Evolutionary conservation across 495 filamentous ascomycete genomes (phyloP).

Genomic region (Penicillium waksmanii): DNA sequence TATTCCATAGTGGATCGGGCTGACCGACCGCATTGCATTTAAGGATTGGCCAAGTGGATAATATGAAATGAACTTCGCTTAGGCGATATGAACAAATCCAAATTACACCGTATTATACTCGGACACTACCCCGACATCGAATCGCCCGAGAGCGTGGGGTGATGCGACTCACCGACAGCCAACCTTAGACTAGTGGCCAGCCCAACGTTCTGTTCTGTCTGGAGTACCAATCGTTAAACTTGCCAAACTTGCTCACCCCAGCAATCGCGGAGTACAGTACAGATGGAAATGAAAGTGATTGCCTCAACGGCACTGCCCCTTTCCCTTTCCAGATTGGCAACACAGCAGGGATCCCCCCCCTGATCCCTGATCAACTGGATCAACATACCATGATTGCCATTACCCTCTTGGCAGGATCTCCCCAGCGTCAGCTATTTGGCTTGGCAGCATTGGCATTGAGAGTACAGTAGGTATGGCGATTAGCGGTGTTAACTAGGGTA

Average conservation of each 20-base stretch:
- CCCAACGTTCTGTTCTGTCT: not conserved
- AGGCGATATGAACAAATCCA: no score
- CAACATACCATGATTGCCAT: constrained; percentile 13
- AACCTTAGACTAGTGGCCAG: not conserved
- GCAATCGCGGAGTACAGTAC: not conserved
- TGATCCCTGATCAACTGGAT: constrained; percentile 1
- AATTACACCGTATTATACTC: constrained; percentile 5
- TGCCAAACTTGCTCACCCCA: not conserved
- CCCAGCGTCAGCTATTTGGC: constrained; percentile 19
- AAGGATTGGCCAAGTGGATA: no score
- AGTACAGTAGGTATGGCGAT: not conserved
- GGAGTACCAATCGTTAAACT: not conserved
- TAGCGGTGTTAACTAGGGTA: not conserved
- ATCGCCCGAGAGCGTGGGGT: not conserved
- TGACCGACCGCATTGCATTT: no score
- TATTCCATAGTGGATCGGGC: no score
- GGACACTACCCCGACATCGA: not conserved
- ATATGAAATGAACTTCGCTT: no score
- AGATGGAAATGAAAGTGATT: no score
- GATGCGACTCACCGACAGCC: not conserved
- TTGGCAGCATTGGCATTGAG: constrained; percentile 9
- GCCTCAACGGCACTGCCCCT: not conserved
- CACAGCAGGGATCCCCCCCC: not conserved
- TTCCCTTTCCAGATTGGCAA: not conserved
- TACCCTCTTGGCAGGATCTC: constrained; percentile 19